Base-by-base conservation (phyloP, 2,329 filamentous ascomycete species). In the Phialemoniopsis sp. region DNA sequence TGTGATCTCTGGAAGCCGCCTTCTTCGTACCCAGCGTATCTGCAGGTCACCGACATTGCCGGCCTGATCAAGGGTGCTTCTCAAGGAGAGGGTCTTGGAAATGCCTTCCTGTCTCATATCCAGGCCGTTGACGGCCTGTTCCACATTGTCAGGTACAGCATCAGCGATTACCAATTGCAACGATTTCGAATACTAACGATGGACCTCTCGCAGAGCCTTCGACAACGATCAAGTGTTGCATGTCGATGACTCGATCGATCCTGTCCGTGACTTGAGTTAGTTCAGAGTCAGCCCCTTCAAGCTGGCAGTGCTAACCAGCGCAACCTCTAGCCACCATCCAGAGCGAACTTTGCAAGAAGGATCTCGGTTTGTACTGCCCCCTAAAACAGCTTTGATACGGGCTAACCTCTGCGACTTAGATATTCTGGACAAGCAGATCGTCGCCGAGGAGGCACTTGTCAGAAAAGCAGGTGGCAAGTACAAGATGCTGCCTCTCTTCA, bases 81-180 rank as follows among this genome's bases (percentile, higher is more conserved):
- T 1, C 53, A 67, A 44, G 66, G 66, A 44, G 62, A 63, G 39
- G 66, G 66, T 35, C 60, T 69, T 17, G 66, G 66, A 46, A 69
- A 69, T 46, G 64, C 64, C 3, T 69, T 69, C 46, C 43, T 69
- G 13, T 67, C 63, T 13, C 65, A 69, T 44, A 69, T 69, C 26
- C 66, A 68, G 41, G 66, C 66, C 1, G 66, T 69, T 3, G 66
- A 68, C 31, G 66, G 66, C 46, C 67, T 69, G 53, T 69, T 59
- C 48, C 66, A 69, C 43, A 60, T 69, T 48, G 66, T 69, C 30
- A 58, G 64, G 59, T 63, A 54, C 2, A 30, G 3, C 15, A 39
- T 17, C 26, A 16, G 13, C 21, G 4, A 28, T 34, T 12, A 10
- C 21, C 21, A 26, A 26, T 18, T 7, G 15, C 14, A 19, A 21